A percentile compares a stretch with the other conserved stretches of the same genome.
These are phyloP conservation scores for Dryas integrifolia DNA, from an alignment of 331 rosid species.

Conservation along the genomic window DNA sequence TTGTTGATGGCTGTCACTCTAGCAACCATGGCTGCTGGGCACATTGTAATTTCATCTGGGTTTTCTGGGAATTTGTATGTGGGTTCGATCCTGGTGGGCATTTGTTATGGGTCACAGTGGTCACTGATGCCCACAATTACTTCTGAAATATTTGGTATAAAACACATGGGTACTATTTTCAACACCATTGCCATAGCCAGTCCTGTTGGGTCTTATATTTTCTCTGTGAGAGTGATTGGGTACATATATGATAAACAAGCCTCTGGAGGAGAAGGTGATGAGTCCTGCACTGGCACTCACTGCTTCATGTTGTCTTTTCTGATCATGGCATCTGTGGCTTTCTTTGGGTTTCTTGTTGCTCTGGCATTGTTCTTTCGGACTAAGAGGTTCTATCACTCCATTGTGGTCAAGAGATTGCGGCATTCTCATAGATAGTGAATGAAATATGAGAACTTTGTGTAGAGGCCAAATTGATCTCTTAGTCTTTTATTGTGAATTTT, in stretches of 20 bases:
- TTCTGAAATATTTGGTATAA: slow-evolving; percentile 78
- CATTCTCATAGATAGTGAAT: slow-evolving; percentile 21
- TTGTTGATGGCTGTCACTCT: slow-evolving; percentile 52
- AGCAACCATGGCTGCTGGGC: slow-evolving; percentile 60
- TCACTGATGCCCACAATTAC: slow-evolving; percentile 87
- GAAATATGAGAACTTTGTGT: neutral
- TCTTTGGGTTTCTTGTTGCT: slow-evolving; percentile 54
- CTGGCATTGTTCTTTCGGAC: slow-evolving; percentile 61
- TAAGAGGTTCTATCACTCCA: slow-evolving; percentile 52
- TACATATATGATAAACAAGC: slow-evolving; percentile 69
- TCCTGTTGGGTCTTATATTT: slow-evolving; percentile 80
- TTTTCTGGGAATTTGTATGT: slow-evolving; percentile 63
- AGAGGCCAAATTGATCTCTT: neutral
- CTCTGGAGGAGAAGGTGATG: slow-evolving; percentile 17
- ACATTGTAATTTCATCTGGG: slow-evolving; percentile 66
- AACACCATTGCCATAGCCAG: slow-evolving; percentile 77
- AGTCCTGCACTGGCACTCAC: slow-evolving; percentile 55
- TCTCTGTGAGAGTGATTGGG: slow-evolving; percentile 87
- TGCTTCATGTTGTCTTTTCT: slow-evolving; percentile 71
- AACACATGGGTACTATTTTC: slow-evolving; percentile 89
- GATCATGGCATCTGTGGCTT: slow-evolving; percentile 64
- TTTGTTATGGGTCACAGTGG: slow-evolving; percentile 91
- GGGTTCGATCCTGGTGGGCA: slow-evolving; percentile 81
- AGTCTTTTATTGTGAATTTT: neutral
- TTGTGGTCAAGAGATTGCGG: slow-evolving; percentile 48